Evolutionary conservation across 768 basidiomycete species (phyloP).

Genomic region (Clitopilus hobsonii): DNA sequence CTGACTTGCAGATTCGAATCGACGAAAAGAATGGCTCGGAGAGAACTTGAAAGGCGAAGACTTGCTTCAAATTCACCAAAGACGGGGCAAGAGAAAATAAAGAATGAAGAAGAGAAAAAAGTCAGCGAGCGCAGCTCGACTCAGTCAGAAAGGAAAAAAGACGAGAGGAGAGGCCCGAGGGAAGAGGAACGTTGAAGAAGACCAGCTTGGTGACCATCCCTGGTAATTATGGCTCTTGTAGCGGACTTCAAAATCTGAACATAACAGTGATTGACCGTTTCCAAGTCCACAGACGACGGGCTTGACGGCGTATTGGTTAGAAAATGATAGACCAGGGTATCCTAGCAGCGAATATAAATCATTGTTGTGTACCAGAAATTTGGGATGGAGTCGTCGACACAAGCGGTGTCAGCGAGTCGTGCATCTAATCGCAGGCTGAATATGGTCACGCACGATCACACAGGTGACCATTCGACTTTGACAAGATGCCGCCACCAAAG

Average conservation of each 20-base stretch:
- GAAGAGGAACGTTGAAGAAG: not conserved
- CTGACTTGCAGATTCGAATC: not conserved
- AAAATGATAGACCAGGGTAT: constrained; percentile 1
- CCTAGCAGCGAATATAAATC: not conserved
- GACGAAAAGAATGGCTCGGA: constrained; percentile 11
- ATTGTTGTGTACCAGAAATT: not conserved
- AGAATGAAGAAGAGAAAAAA: constrained; percentile 15
- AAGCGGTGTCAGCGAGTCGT: no score
- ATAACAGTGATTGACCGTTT: not conserved
- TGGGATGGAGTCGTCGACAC: no score
- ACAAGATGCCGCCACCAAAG: constrained; percentile 10
- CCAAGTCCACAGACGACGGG: not conserved
- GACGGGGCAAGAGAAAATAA: constrained; percentile 23
- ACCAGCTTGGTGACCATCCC: constrained; percentile 2
- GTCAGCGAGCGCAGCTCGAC: constrained; percentile 27
- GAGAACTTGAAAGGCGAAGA: constrained; percentile 25
- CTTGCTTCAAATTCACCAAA: constrained; percentile 32
- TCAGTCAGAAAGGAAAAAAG: constrained; percentile 13
- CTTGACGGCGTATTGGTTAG: not conserved
- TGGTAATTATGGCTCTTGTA: not conserved
- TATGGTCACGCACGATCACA: not conserved
- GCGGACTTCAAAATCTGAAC: not conserved
- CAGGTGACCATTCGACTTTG: not conserved
- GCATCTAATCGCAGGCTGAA: not conserved
- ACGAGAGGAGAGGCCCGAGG: constrained; percentile 8